Percentiles rank a stretch among this genome's conserved stretches.
These are phyloP conservation scores for Cladosporium sp. DNA, from an alignment of 2,329 filamentous ascomycete species.

Conservation along the genomic window DNA sequence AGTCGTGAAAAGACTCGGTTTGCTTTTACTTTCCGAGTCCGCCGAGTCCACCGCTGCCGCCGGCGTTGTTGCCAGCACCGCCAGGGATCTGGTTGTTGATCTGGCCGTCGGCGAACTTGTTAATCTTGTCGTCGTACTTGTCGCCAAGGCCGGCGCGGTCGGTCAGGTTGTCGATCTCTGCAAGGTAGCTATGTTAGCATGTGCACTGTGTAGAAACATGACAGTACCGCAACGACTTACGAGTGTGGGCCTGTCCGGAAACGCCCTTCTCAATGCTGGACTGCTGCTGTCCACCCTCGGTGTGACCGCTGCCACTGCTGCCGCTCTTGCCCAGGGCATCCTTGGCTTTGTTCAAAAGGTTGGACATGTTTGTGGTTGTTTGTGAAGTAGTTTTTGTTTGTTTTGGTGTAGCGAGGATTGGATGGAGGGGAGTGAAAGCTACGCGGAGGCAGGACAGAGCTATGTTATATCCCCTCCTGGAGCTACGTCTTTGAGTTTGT, in stretches of 20 bases:
- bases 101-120: constrained; percentile 30
- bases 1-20: not conserved
- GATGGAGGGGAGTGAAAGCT: not conserved
- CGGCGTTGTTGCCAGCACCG: constrained; percentile 5
- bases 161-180: constrained; percentile 28
- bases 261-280: constrained; percentile 24
- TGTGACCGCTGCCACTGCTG: constrained; percentile 5
- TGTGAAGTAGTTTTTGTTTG: not conserved
- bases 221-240: constrained; percentile 11
- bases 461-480: not conserved
- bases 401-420: not conserved
- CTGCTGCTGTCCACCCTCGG: constrained; percentile 7
- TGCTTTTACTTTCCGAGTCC: constrained; percentile 7
- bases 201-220: not conserved
- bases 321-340: constrained; percentile 26
- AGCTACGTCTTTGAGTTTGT: not conserved
- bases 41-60: not conserved
- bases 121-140: constrained; percentile 33
- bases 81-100: constrained; percentile 29
- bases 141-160: constrained; percentile 29
- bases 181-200: not conserved
- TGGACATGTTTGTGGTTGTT: constrained; percentile 25
- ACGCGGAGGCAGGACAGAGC: constrained; percentile 7
- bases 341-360: constrained; percentile 31
- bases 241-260: constrained; percentile 25